phyloP scores from a whole-genome alignment of 192 early-diverging fungal species.

The Thamnidium elegans region DNA sequence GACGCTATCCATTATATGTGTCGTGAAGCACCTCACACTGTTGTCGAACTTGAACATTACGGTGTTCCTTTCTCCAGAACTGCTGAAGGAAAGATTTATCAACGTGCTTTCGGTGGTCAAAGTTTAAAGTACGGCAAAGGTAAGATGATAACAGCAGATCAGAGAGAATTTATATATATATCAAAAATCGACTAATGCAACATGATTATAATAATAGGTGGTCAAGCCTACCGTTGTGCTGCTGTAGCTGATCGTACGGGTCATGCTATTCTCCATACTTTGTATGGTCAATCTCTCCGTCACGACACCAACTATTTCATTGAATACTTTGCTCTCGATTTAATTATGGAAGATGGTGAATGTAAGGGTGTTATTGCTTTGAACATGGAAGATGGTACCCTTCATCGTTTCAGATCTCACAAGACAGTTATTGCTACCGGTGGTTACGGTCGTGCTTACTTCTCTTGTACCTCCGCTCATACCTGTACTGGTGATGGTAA shows the following conservation, averaged over 20 bases:
- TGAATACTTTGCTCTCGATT: constrained; percentile 98
- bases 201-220: constrained; percentile 50
- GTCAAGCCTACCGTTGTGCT: constrained; percentile 96
- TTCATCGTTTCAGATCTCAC: constrained; percentile 96
- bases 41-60: constrained; percentile 97
- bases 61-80: constrained; percentile 98
- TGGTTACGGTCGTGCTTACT: constrained; percentile 98
- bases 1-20: constrained; percentile 99
- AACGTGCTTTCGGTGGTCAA: constrained; percentile 98
- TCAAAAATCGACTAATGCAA: too few species aligned
- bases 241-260: constrained; percentile 98
- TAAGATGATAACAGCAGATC: constrained; percentile 7
- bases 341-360: constrained; percentile 97
- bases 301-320: constrained; percentile 97
- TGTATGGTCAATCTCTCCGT: constrained; percentile 95
- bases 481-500: constrained; percentile 99
- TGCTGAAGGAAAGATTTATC: constrained; percentile 97
- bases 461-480: constrained; percentile 96
- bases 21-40: constrained; percentile 92
- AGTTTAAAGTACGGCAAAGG: constrained; percentile 93
- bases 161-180: too few species aligned
- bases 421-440: constrained; percentile 99
- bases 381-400: constrained; percentile 97
- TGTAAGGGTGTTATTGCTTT: constrained; percentile 97
- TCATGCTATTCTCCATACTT: constrained; percentile 94